A percentile compares a stretch with the other conserved stretches of the same genome.
These are phyloP conservation scores for Russula sp. DNA, from an alignment of 768 basidiomycete species.

Conservation along the genomic window DNA sequence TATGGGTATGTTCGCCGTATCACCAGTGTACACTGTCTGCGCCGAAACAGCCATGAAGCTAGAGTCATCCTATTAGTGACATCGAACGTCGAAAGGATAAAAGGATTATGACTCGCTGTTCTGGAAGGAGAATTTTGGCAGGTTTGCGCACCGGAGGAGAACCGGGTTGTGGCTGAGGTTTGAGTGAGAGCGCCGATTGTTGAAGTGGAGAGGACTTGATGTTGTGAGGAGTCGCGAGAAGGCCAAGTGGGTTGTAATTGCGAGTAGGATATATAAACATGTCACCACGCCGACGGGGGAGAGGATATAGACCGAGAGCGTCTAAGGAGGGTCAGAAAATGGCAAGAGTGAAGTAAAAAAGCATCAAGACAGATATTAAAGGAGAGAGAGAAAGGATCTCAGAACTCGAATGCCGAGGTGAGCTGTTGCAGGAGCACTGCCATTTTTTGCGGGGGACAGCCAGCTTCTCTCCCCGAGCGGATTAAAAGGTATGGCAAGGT, in stretches of 20 bases:
- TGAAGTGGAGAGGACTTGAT: constrained; percentile 7
- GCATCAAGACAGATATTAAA: constrained; percentile 17
- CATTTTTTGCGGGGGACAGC: constrained; percentile 19
- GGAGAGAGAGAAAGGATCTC: constrained; percentile 9
- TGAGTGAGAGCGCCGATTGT: not conserved
- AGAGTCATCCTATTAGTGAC: constrained; percentile 14
- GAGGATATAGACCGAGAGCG: constrained; percentile 15
- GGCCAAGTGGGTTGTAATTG: constrained; percentile 11
- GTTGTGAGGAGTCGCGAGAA: constrained; percentile 9
- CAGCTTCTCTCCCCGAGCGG: constrained; percentile 17
- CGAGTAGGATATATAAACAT: constrained; percentile 25
- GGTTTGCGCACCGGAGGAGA: constrained; percentile 23
- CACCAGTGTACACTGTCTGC: constrained; percentile 45
- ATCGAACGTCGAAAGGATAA: constrained; percentile 14
- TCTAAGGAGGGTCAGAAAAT: constrained; percentile 10
- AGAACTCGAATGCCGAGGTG: constrained; percentile 18
- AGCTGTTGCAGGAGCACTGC: constrained; percentile 20
- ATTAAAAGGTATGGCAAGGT: constrained; percentile 8
- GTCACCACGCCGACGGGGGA: constrained; percentile 18
- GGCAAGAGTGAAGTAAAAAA: constrained; percentile 14
- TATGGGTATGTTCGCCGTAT: constrained; percentile 47
- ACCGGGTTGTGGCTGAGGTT: not conserved
- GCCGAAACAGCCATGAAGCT: constrained; percentile 51
- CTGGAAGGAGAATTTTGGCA: constrained; percentile 35
- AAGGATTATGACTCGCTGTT: constrained; percentile 29